A percentile compares a stretch with the other conserved stretches of the same genome.
phyloP scores from a whole-genome alignment of 2,329 filamentous ascomycete genomes.

The Ilyonectria sp. region DNA sequence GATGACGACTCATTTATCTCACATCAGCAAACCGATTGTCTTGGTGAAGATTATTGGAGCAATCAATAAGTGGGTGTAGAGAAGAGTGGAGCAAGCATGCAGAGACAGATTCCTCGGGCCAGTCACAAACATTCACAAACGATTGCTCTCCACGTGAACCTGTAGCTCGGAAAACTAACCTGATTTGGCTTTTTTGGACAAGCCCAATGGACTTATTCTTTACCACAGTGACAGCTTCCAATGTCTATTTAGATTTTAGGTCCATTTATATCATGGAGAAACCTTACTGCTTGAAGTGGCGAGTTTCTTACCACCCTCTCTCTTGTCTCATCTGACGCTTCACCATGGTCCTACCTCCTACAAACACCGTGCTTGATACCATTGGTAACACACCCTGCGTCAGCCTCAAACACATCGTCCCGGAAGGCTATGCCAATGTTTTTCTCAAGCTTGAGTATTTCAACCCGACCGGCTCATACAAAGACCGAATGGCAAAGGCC shows the following conservation, averaged over 20 bases:
- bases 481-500: constrained; percentile 24
- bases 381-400: not conserved
- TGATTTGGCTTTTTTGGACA: not conserved
- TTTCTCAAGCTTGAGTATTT: not conserved
- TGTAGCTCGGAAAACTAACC: not conserved
- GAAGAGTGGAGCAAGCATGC: not conserved
- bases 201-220: not conserved
- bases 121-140: not conserved
- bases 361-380: not conserved
- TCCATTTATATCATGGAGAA: not conserved
- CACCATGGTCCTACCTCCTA: not conserved
- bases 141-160: not conserved
- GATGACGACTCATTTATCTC: not conserved
- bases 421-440: not conserved
- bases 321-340: not conserved
- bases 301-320: not conserved
- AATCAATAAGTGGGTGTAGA: not conserved
- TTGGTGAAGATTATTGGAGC: not conserved
- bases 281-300: not conserved
- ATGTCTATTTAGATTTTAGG: not conserved
- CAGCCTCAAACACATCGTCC: not conserved
- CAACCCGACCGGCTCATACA: constrained; percentile 23
- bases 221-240: not conserved
- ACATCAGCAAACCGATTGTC: not conserved
- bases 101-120: not conserved